Conservation (phyloP, 2,329 filamentous ascomycete genomes). For the Monilinia aucupariae region DNA sequence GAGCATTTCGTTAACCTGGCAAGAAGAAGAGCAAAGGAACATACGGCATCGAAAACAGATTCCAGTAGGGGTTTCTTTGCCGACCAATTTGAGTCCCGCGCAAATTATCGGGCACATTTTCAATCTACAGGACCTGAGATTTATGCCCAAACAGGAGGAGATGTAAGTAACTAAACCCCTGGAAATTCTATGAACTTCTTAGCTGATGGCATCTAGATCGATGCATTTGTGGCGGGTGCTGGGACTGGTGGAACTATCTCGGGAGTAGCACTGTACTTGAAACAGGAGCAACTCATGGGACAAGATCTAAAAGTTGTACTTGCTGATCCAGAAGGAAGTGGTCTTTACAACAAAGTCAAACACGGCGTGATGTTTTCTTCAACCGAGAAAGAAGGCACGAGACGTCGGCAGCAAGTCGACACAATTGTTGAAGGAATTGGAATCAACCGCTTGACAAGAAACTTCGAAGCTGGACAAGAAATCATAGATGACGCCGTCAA, state of each 20-base stretch:
- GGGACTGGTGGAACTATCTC: constrained; percentile 92
- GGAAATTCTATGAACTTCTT: neutral
- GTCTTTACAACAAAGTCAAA: constrained; percentile 84
- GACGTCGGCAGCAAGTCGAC: constrained; percentile 86
- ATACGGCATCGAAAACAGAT: constrained; percentile 53
- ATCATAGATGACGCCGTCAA: constrained; percentile 85
- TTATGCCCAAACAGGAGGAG: constrained; percentile 66
- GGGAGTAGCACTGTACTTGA: constrained; percentile 78
- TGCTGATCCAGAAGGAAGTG: constrained; percentile 90
- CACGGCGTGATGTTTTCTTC: constrained; percentile 93
- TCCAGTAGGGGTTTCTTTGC: constrained; percentile 83
- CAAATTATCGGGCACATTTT: constrained; percentile 84
- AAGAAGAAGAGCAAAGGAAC: constrained; percentile 66
- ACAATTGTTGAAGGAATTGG: constrained; percentile 94
- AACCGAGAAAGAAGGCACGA: constrained; percentile 85
- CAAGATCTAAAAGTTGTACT: constrained; percentile 62
- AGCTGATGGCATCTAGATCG: constrained; percentile 42
- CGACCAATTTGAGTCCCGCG: constrained; percentile 88
- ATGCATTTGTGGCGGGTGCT: constrained; percentile 88
- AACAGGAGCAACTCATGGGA: constrained; percentile 47
- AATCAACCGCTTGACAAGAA: constrained; percentile 88
- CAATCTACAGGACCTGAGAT: constrained; percentile 86
- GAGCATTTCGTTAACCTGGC: constrained; percentile 94
- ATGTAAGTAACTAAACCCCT: constrained; percentile 18
- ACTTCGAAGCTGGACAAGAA: constrained; percentile 82